These are phyloP conservation scores for Desmodesmus armatus DNA, from an alignment of 139 green algal genomes.

Conservation along the genomic window DNA sequence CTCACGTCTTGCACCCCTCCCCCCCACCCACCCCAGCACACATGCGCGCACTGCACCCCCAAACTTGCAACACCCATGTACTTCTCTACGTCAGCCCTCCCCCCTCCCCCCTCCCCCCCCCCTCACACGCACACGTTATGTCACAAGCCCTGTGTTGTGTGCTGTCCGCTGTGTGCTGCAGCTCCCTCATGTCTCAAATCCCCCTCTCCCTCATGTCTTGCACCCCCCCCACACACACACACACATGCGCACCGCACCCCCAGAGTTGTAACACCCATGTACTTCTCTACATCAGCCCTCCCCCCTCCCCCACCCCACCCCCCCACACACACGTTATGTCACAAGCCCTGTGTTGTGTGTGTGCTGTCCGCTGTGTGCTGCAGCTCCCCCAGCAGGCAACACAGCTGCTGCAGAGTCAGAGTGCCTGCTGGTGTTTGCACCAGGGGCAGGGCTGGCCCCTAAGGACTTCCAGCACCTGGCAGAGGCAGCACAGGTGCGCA, in stretches of 20 bases:
- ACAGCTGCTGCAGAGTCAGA: conserved; percentile 21
- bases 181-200: too few species aligned
- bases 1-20: too few species aligned
- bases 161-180: neutral
- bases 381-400: conserved; percentile 15
- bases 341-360: neutral
- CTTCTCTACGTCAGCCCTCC: neutral
- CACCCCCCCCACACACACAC: too few species aligned
- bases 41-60: neutral
- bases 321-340: too few species aligned
- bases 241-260: too few species aligned
- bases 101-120: neutral
- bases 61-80: neutral
- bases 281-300: neutral
- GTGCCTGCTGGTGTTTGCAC: conserved; percentile 34
- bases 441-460: neutral
- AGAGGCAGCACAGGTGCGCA: conserved; percentile 19
- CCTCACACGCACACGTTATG: neutral
- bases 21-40: too few species aligned
- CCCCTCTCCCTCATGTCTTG: too few species aligned
- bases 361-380: neutral
- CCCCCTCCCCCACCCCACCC: neutral
- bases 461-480: conserved; percentile 15
- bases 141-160: neutral
- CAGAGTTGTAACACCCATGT: neutral